Base-by-base conservation (phyloP, 2,329 filamentous ascomycete genomes). In the Escovopsis sp. region DNA sequence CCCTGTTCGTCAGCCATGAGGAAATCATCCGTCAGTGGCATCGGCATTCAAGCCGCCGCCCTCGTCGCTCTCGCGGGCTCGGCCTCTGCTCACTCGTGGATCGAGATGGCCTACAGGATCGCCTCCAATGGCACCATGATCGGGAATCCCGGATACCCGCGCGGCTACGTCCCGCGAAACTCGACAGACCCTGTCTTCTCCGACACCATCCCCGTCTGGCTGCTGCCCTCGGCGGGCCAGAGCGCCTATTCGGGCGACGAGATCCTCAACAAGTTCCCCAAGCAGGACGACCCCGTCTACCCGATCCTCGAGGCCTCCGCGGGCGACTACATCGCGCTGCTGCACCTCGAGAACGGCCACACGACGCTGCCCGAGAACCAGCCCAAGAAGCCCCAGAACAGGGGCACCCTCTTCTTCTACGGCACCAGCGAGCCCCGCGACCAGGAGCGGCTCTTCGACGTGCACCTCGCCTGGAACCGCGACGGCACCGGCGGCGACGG, bases 401-500 rank as follows among this genome's bases (percentile, higher is more conserved):
- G 80, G 11, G 83, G 83, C 33, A 80, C 75, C n/a, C 67, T 87
- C 45, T 86, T 74, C 58, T 69, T 88, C 47, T 88, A 87, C 57
- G 83, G 79, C 43, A 87, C 82, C 1, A 66, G 66, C 2, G 43
- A 80, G 41, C 74, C 80, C 43, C 70, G 68, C 42, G 55, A 61
- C 40, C 50, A 62, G 38, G 71, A 74, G 50, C 66, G 59, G 36
- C 59, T 71, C 42, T 60, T 62, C 33, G 77, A 86, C 55, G 80
- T 95, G 32, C 77, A 94, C 49, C 68, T 80, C 41, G 59, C 68
- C 32, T 96, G 91, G 91, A 94, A 77, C 38, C 59, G 69, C 15
- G 78, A 85, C 44, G 88, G 88, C 47, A 82, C 73, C 6, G 87
- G 88, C 18, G 89, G 88, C 19, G 80, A 95, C 57, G 70, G 74